Conservation (phyloP, 2,329 filamentous ascomycete species). For the Alternaria postmessia region DNA sequence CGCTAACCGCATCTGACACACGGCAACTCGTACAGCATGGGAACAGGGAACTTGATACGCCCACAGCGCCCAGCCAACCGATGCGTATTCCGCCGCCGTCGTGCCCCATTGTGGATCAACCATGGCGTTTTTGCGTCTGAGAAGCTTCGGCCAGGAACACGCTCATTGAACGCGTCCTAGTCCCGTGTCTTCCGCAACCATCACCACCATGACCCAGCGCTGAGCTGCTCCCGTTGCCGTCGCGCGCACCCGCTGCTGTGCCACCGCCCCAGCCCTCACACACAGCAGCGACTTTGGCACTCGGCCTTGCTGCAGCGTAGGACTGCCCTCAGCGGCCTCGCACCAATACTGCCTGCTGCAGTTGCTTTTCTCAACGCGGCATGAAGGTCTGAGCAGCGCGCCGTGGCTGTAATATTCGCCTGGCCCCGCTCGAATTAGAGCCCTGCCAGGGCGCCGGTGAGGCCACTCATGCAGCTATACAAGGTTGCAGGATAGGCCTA, state of each 20-base stretch:
- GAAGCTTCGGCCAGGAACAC: constrained; percentile 45
- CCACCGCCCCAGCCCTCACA: constrained; percentile 7
- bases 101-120: constrained; percentile 32
- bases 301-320: constrained; percentile 16
- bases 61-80: constrained; percentile 23
- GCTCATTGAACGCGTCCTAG: constrained; percentile 40
- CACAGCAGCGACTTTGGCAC: constrained; percentile 14
- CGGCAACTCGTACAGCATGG: constrained; percentile 43
- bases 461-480: constrained; percentile 50
- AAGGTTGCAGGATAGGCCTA: constrained; percentile 39
- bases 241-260: constrained; percentile 18
- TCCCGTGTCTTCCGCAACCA: constrained; percentile 32
- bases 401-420: constrained; percentile 27
- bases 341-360: constrained; percentile 25
- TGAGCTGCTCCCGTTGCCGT: constrained; percentile 19
- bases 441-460: constrained; percentile 37
- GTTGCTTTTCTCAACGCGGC: constrained; percentile 20
- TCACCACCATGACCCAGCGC: constrained; percentile 10
- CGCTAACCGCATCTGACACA: constrained; percentile 28
- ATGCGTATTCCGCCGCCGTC: constrained; percentile 22
- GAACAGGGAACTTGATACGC: constrained; percentile 34
- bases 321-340: constrained; percentile 18
- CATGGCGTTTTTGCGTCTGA: constrained; percentile 43
- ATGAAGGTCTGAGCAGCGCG: constrained; percentile 24
- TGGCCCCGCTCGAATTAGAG: constrained; percentile 43